Conservation (phyloP, 2,329 filamentous ascomycete species). For the Incumbomyces delicatus region DNA sequence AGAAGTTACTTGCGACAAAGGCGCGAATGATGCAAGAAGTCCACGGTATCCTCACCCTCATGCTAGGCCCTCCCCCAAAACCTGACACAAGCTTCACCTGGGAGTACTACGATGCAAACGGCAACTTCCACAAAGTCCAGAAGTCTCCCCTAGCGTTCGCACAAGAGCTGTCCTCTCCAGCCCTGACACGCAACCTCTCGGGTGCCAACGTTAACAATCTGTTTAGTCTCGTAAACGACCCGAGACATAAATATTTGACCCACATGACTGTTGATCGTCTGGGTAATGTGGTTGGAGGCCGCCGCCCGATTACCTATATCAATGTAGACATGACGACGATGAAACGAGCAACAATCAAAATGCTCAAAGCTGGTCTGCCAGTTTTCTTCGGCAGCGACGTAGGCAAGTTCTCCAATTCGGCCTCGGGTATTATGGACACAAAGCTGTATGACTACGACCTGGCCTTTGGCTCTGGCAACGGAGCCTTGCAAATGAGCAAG, state of each 20-base stretch:
- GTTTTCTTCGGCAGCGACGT: conserved; percentile 88
- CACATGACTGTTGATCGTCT: conserved; percentile 68
- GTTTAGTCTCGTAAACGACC: conserved; percentile 78
- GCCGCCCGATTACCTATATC: conserved; percentile 63
- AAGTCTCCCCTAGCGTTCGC: conserved; percentile 65
- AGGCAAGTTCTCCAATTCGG: conserved; percentile 64
- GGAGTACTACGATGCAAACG: conserved; percentile 64
- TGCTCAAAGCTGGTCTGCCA: conserved; percentile 68
- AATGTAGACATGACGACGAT: conserved; percentile 68
- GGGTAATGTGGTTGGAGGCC: conserved; percentile 69
- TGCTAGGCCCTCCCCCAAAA: conserved; percentile 67
- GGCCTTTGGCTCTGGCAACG: conserved; percentile 55
- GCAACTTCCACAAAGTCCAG: conserved; percentile 52
- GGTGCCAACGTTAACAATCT: conserved; percentile 55
- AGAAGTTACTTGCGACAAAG: conserved; percentile 46
- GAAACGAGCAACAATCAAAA: conserved; percentile 63
- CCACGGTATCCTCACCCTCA: conserved; percentile 69
- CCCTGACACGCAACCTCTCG: conserved; percentile 47
- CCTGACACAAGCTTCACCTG: conserved; percentile 63
- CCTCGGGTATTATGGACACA: conserved; percentile 69
- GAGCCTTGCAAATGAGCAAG: conserved; percentile 64
- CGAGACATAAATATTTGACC: conserved; percentile 62
- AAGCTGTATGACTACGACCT: conserved; percentile 68
- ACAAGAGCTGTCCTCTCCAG: conserved; percentile 52
- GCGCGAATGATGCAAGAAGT: conserved; percentile 69